Conservation (phyloP, 2,329 filamentous ascomycete genomes). For the Myriosclerotinia curreyana region DNA sequence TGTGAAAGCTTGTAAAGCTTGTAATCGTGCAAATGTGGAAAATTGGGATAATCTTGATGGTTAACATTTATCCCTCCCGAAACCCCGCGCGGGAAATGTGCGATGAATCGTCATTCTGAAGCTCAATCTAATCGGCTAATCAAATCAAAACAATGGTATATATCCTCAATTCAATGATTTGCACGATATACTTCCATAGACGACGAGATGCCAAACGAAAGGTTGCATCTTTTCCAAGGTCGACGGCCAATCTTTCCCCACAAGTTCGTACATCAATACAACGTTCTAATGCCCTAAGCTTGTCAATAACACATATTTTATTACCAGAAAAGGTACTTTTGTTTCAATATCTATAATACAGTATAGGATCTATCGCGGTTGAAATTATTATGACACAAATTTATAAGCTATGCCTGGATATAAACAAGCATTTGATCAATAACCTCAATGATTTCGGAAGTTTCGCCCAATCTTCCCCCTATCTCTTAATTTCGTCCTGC, state of each 20-base stretch:
- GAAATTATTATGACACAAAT: too few relatives aligned
- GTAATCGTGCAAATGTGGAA: not conserved
- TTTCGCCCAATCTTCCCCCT: not conserved
- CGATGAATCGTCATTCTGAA: not conserved
- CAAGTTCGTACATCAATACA: slow-evolving; percentile 11
- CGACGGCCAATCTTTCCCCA: not conserved
- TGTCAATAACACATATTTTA: slow-evolving; percentile 2
- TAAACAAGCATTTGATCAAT: not conserved
- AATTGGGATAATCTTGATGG: not conserved
- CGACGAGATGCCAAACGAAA: not conserved
- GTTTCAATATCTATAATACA: not conserved
- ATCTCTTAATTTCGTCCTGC: not conserved
- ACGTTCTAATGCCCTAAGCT: not conserved
- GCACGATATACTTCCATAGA: too few relatives aligned
- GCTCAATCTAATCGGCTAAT: not conserved
- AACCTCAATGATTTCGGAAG: not conserved
- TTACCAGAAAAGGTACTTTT: not conserved
- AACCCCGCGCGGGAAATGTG: not conserved
- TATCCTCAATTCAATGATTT: not conserved
- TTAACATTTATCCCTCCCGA: not conserved
- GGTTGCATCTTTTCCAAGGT: not conserved
- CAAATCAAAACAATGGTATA: not conserved
- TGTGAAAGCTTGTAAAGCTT: not conserved
- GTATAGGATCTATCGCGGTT: not conserved
- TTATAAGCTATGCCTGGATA: not conserved